Base-by-base conservation (phyloP, 495 filamentous ascomycete species). In the Xanthoparmelia taractica region DNA sequence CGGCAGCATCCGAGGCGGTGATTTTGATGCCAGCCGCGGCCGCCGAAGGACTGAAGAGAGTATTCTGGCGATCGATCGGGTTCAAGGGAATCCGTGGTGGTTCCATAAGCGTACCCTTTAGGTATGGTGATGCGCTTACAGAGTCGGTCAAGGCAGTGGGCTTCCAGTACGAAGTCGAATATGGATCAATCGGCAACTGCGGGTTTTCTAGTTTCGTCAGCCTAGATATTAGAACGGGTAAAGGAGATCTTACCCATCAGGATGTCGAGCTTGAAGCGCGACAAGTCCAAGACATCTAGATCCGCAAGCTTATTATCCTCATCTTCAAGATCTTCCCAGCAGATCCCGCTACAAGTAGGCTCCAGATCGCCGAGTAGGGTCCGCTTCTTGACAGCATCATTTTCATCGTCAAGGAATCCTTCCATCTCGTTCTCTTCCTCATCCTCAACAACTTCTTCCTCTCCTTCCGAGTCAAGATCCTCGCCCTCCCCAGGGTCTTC, bases 401-500 rank as follows among this genome's bases (percentile, higher is more conserved):
- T 77, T 23, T 80, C 79, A 29, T 82, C 80, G 58, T 82, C 80
- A 8, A 83, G 68, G 60, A 83, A 83, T 1, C 72, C 80, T 37
- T 82, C 79, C 74, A 82, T 78, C 48, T 83, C 80, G 63, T 81
- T 80, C 1, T 80, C 80, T 0, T 76, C 80, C 13, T 81, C 80
- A 12, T 81, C 79, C 56, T 77, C 79, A 10, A 59, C 73, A n/a
- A 78, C 76, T 31, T 91, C 88, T 10, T 96, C 93, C 50, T 95
- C 91, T 27, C 89, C 88, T 60, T 92, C 87, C 0, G 85, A 88
- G 61, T 84, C 83, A 8, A 90, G 73, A 50, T 92, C 86, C 67
- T 92, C 89, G 57, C 87, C 90, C 69, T 94, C 90, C 58, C 89
- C 88, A 4, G 85, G 83, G 68, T 87, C 85, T 66, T 91, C 87